A percentile compares a stretch with the other conserved stretches of the same genome.
Conservation (phyloP, 441 rosid genomes). For the Sinapis alba region DNA sequence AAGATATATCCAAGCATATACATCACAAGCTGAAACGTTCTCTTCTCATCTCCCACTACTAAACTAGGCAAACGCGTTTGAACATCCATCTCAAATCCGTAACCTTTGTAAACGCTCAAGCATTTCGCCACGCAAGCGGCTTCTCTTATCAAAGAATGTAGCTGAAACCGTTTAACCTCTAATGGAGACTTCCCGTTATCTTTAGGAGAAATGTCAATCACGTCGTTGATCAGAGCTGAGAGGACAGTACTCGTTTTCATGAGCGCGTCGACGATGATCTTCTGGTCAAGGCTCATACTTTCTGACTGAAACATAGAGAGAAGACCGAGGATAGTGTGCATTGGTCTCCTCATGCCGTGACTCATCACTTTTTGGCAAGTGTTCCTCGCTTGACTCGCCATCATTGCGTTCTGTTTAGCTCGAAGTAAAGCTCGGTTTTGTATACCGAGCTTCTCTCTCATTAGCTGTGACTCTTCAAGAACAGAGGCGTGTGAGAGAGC, state of each 20-base stretch:
- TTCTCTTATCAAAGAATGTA: conserved; percentile 67
- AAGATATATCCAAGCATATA: conserved; percentile 76
- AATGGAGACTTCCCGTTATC: conserved; percentile 59
- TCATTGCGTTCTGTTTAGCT: conserved; percentile 68
- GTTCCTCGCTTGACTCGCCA: conserved; percentile 77
- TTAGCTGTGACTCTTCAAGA: conserved; percentile 69
- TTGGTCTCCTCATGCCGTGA: conserved; percentile 78
- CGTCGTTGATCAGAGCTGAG: conserved; percentile 63
- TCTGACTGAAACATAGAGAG: conserved; percentile 64
- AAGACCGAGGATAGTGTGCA: conserved; percentile 73
- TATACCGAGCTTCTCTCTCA: conserved; percentile 66
- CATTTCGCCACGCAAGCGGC: conserved; percentile 71
- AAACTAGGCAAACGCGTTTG: conserved; percentile 60
- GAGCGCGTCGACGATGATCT: conserved; percentile 54
- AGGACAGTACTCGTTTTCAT: conserved; percentile 59
- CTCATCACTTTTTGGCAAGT: conserved; percentile 83
- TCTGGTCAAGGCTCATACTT: conserved; percentile 34
- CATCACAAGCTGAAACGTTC: conserved; percentile 75
- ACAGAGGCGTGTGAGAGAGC: conserved; percentile 79
- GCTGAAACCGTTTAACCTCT: conserved; percentile 56
- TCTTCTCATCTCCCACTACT: conserved; percentile 69
- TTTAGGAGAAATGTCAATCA: conserved; percentile 62
- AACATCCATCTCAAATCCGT: conserved; percentile 56
- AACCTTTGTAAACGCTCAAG: conserved; percentile 59
- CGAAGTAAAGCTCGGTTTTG: conserved; percentile 63